Evolutionary conservation across 768 basidiomycete genomes (phyloP).

Genomic region (Rhodosporidiobolus odoratus): DNA sequence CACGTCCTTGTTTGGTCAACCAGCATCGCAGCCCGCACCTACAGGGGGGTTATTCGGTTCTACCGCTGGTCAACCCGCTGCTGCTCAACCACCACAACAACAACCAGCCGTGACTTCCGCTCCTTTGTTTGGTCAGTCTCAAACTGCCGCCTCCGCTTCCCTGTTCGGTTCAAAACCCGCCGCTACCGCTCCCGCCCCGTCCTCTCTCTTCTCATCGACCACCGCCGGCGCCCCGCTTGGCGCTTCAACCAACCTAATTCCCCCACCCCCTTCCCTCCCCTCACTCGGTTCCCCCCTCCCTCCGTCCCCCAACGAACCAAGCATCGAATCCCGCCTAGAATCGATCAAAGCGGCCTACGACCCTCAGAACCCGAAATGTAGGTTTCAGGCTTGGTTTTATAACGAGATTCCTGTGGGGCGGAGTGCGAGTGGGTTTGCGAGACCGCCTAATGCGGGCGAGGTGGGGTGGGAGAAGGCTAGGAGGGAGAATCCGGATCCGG

Average conservation of each 20-base stretch:
- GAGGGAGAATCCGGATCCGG: constrained; percentile 73
- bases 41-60: constrained; percentile 12
- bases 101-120: constrained; percentile 39
- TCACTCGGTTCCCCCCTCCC: constrained; percentile 49
- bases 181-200: constrained; percentile 41
- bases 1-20: constrained; percentile 44
- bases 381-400: constrained; percentile 78
- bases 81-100: constrained; percentile 25
- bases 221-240: constrained; percentile 29
- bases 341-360: constrained; percentile 67
- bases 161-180: constrained; percentile 33
- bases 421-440: constrained; percentile 61
- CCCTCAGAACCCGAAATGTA: constrained; percentile 61
- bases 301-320: constrained; percentile 56
- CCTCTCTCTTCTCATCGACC: constrained; percentile 44
- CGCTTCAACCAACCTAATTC: constrained; percentile 47
- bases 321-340: constrained; percentile 60
- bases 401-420: constrained; percentile 75
- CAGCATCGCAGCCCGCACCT: constrained; percentile 1
- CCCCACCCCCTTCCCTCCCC: constrained; percentile 43
- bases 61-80: no score
- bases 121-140: constrained; percentile 43
- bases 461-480: constrained; percentile 72
- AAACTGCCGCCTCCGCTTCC: constrained; percentile 25
- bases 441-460: constrained; percentile 66